Base-by-base conservation (phyloP, 345 rosid genomes). In the Ceriops tagal region DNA sequence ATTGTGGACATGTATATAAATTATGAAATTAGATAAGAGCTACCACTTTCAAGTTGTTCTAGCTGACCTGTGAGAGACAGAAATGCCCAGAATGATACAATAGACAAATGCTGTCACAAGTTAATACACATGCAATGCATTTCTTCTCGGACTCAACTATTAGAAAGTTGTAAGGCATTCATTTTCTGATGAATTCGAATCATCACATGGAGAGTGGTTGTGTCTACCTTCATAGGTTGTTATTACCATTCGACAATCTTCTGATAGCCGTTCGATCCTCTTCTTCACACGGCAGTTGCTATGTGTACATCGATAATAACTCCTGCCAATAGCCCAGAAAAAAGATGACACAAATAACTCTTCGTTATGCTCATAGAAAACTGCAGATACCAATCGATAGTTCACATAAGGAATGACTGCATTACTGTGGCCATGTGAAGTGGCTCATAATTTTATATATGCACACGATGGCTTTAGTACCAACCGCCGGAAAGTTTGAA, bases 201-300 rank as follows among this genome's bases (percentile, higher is more conserved):
- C 98, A 70, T 91, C 92, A 55, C 85, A 88, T 5, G 96, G 97
- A 68, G 88, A 75, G 85, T 93, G 98, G 67, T 83, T 91, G 81
- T 93, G 98, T 78, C 98, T 87, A 58, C 98, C 98, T 88, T 93
- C 98, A 27, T 93, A 93, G 34, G 98, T 93, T 18, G 98, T 93
- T 61, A 93, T 93, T 70, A 93, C 98, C 98, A 93, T 93, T 71
- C 98, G 83, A 74, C 96, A 88, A 61, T 93, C 98, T 71, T 93
- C 97, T 6, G 97, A 93, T 30, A 93, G 76, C 65, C 98, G 59
- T 74, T 93, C 98, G 10, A 93, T 96, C 76, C 97, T 93, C 86
- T 93, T 93, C 89, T 93, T 93, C 82, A 93, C 97, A 67, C 92
- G 79, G 75, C 98, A 93, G 68, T 86, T 93, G 61, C 58, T 91